Base-by-base conservation (phyloP, 169 alveolate genomes). In the Eimeria acervulina region DNA sequence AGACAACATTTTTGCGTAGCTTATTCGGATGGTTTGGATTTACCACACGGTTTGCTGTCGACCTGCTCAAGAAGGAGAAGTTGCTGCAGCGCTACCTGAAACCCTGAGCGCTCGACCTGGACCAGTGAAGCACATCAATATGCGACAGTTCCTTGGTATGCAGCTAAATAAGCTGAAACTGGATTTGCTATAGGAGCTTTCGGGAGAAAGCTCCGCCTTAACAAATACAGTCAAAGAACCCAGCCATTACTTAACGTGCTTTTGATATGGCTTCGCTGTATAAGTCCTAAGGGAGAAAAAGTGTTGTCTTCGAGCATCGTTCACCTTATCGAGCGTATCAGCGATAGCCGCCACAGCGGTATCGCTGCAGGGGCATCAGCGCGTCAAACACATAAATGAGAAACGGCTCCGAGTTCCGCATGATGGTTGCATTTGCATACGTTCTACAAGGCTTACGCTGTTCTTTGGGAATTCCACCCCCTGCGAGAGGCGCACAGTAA, bases 321-420 rank as follows among this genome's bases (percentile, higher is more conserved):
- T 85, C 36, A 85, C 93, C 93, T 85, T 85, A 17, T 85, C 93
- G 44, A 85, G 80, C 42, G 80, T 38, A 17, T 51, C 78, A 17
- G 47, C 93, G 61, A 85, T 85, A 21, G 93, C 93, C 1, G 93
- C 81, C 66, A 85, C 36, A 33, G 93, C 93, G 10, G 93, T 80
- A 19, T 85, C 93, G 8, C 93, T 85, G 93, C 44, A 42, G 55
- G 36, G 40, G 40, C 93, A 55, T 44, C 93, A 85, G 61, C 78
- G 59, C 78, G 36, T 23, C 31, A 51, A 7, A 23, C 55, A 51
- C 15, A 15, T 5, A 59, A 85, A 55, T 51, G 26, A 55, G 80
- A 33, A 23, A 36, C 17, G 40, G 78, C 61, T 52, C 8, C 78
- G 6, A 36, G 40, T 33, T 21, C 72, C 72, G 51, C 31, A 19